Conservation (phyloP, 768 basidiomycete genomes). For the Mycena rebaudengoi region DNA sequence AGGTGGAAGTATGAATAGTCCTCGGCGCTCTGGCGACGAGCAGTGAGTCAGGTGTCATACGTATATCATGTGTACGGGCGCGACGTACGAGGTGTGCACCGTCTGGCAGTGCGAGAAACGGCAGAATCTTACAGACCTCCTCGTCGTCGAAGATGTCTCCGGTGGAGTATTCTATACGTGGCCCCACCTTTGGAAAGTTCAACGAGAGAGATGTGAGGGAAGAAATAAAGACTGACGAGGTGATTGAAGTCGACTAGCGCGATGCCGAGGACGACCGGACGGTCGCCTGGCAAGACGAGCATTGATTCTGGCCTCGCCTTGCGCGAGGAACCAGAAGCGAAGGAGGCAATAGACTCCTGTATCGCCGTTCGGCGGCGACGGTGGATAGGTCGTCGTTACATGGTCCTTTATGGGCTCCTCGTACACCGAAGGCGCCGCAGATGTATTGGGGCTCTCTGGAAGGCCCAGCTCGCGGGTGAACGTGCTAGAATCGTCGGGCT, state of each 20-base stretch:
- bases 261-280: constrained; percentile 81
- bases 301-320: constrained; percentile 86
- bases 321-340: constrained; percentile 67
- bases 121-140: constrained; percentile 84
- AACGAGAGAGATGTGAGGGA: constrained; percentile 20
- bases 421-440: constrained; percentile 56
- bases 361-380: constrained; percentile 54
- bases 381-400: constrained; percentile 66
- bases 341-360: constrained; percentile 68
- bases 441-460: constrained; percentile 61
- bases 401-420: constrained; percentile 47
- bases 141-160: constrained; percentile 87
- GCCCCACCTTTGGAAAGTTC: constrained; percentile 77
- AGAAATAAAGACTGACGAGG: constrained; percentile 60
- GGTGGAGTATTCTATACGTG: constrained; percentile 85
- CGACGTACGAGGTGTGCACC: constrained; percentile 89
- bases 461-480: constrained; percentile 50
- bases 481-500: constrained; percentile 61
- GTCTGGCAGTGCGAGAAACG: constrained; percentile 96
- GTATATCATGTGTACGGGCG: constrained; percentile 1
- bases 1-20: constrained; percentile 98
- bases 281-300: constrained; percentile 65
- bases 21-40: constrained; percentile 79
- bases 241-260: constrained; percentile 97
- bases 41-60: constrained; percentile 19